Evolutionary conservation across 305 asterid genomes (phyloP).

Genomic region (Striga hermonthica): DNA sequence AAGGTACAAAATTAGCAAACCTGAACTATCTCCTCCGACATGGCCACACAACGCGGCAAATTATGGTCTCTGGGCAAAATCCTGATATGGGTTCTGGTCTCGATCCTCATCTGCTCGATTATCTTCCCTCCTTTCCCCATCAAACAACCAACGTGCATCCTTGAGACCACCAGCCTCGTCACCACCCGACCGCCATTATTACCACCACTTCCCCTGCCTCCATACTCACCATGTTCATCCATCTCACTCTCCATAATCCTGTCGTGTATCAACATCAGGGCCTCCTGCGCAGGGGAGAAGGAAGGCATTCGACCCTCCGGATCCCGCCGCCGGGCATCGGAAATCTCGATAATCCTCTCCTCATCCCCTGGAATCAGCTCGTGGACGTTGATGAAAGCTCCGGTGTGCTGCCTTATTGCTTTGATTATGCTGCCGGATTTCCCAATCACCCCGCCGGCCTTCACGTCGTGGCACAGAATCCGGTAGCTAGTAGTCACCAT

Average conservation of each 20-base stretch:
- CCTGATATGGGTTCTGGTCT: conserved; percentile 86
- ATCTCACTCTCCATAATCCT: conserved; percentile 73
- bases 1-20: conserved; percentile 41
- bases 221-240: conserved; percentile 30
- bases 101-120: conserved; percentile 88
- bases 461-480: conserved; percentile 73
- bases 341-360: conserved; percentile 86
- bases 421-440: conserved; percentile 82
- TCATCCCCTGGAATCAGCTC: conserved; percentile 81
- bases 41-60: conserved; percentile 77
- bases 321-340: conserved; percentile 71
- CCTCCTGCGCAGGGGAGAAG: conserved; percentile 89
- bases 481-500: conserved; percentile 85
- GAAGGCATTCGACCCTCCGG: conserved; percentile 70
- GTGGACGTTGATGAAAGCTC: conserved; percentile 91
- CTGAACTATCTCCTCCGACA: conserved; percentile 98
- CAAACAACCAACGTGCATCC: conserved; percentile 86
- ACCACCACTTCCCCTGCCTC: too few species aligned
- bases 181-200: conserved; percentile 46
- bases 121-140: conserved; percentile 94
- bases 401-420: conserved; percentile 86
- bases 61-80: conserved; percentile 75
- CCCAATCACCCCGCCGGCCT: conserved; percentile 95
- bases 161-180: conserved; percentile 81
- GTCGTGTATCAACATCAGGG: conserved; percentile 74